Evolutionary conservation across 2,329 filamentous ascomycete species (phyloP).

Genomic region (Arthrobotrys iridis): DNA sequence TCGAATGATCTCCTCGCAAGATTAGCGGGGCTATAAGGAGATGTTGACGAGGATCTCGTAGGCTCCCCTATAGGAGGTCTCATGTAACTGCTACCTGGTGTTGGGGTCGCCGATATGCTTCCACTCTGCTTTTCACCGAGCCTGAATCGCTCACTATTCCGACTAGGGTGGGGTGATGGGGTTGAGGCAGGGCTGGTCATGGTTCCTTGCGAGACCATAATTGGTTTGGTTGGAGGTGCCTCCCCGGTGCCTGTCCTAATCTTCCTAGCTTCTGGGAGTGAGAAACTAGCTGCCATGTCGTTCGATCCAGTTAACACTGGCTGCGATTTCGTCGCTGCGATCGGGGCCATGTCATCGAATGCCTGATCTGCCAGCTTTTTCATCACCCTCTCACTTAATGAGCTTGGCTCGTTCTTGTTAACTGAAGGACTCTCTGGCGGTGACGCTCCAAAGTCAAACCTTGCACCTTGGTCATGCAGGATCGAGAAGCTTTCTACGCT

Average conservation of each 20-base stretch:
- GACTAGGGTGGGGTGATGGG: slow-evolving; percentile 8
- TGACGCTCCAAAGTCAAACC: slow-evolving; percentile 77
- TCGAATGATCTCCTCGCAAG: slow-evolving; percentile 73
- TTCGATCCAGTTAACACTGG: slow-evolving; percentile 13
- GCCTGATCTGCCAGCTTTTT: slow-evolving; percentile 85
- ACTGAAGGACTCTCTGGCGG: slow-evolving; percentile 64
- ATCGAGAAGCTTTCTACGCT: slow-evolving; percentile 93
- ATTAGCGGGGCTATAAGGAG: slow-evolving; percentile 76
- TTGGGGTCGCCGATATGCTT: slow-evolving; percentile 29
- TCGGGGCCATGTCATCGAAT: slow-evolving; percentile 69
- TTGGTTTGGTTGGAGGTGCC: slow-evolving; percentile 65
- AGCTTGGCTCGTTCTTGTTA: slow-evolving; percentile 67
- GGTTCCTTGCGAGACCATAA: slow-evolving; percentile 77
- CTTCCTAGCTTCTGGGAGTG: slow-evolving; percentile 58
- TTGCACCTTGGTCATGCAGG: slow-evolving; percentile 81
- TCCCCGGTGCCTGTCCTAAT: slow-evolving; percentile 62
- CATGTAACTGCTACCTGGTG: slow-evolving; percentile 23
- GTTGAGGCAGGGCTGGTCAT: slow-evolving; percentile 74
- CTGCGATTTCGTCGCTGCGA: slow-evolving; percentile 35
- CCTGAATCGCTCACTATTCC: slow-evolving; percentile 64
- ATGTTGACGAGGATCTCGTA: slow-evolving; percentile 63
- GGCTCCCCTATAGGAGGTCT: slow-evolving; percentile 59
- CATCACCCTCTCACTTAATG: slow-evolving; percentile 69
- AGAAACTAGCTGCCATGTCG: slow-evolving; percentile 4
- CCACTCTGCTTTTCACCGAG: slow-evolving; percentile 60